A percentile compares a stretch with the other conserved stretches of the same genome.
phyloP scores from a whole-genome alignment of 805 yeast genomes.

The Candida ortonii region DNA sequence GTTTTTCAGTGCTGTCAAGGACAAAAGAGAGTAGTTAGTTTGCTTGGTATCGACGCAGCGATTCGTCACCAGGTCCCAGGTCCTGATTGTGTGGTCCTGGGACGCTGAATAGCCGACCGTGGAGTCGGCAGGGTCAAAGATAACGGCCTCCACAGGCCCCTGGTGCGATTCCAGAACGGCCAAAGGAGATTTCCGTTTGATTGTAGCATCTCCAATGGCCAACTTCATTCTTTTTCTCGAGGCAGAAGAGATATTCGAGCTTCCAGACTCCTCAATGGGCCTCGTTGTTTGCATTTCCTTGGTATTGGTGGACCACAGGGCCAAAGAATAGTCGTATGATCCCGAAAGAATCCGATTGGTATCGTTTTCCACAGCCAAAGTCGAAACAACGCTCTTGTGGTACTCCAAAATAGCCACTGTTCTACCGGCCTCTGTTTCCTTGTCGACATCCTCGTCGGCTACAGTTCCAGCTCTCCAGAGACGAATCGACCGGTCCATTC shows the following conservation, averaged over 20 bases:
- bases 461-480: constrained; percentile 71
- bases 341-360: constrained; percentile 75
- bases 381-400: constrained; percentile 83
- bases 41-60: constrained; percentile 83
- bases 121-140: constrained; percentile 67
- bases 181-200: constrained; percentile 79
- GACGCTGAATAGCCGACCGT: constrained; percentile 92
- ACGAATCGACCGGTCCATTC: constrained; percentile 85
- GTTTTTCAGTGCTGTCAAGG: constrained; percentile 65
- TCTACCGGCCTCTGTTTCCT: constrained; percentile 50
- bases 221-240: constrained; percentile 85
- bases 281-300: constrained; percentile 75
- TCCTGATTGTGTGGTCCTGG: constrained; percentile 90
- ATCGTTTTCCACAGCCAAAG: constrained; percentile 55
- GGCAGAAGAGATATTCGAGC: constrained; percentile 59
- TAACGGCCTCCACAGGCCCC: constrained; percentile 83
- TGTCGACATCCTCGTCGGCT: constrained; percentile 44
- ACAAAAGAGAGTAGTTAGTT: constrained; percentile 80
- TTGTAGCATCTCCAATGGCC: constrained; percentile 71
- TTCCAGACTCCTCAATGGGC: constrained; percentile 39
- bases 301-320: constrained; percentile 84
- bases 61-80: constrained; percentile 93
- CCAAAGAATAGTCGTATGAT: constrained; percentile 74
- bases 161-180: constrained; percentile 75
- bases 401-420: constrained; percentile 86